Conservation (phyloP, 345 rosid species). For the Excoecaria cochinchinensis region DNA sequence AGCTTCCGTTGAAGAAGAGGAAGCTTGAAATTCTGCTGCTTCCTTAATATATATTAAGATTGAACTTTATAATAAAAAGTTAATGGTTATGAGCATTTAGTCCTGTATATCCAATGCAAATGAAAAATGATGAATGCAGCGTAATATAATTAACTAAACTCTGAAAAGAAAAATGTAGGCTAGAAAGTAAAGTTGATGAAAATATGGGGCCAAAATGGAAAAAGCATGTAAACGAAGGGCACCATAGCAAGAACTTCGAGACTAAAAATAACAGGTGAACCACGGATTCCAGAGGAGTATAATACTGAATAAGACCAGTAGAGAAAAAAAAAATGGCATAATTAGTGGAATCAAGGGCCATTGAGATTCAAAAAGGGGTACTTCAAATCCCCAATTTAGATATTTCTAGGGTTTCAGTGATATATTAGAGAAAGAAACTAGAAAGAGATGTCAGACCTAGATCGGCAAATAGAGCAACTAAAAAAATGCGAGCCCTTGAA, state of each 20-base stretch:
- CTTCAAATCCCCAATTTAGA: neutral
- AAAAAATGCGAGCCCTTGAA: constrained; percentile 92
- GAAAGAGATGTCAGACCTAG: constrained; percentile 85
- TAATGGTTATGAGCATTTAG: no score
- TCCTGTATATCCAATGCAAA: no score
- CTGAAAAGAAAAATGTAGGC: no score
- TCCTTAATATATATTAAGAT: no score
- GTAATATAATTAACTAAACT: no score
- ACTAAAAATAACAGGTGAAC: neutral
- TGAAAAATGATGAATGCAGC: no score
- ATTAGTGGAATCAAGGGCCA: neutral
- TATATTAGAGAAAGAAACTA: neutral
- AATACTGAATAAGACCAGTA: neutral
- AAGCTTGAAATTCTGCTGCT: no score
- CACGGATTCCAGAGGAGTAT: neutral
- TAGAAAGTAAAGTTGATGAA: neutral
- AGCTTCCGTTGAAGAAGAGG: no score
- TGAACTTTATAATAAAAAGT: no score
- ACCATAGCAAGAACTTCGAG: neutral
- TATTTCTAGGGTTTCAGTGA: constrained; percentile 7
- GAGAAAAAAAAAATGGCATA: neutral
- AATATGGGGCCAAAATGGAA: neutral
- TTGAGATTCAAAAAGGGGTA: constrained; percentile 3
- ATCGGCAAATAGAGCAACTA: constrained; percentile 90
- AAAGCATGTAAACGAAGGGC: neutral